Conservation (phyloP, 306 rosid species). For the Dalbergia cochinchinensis region DNA sequence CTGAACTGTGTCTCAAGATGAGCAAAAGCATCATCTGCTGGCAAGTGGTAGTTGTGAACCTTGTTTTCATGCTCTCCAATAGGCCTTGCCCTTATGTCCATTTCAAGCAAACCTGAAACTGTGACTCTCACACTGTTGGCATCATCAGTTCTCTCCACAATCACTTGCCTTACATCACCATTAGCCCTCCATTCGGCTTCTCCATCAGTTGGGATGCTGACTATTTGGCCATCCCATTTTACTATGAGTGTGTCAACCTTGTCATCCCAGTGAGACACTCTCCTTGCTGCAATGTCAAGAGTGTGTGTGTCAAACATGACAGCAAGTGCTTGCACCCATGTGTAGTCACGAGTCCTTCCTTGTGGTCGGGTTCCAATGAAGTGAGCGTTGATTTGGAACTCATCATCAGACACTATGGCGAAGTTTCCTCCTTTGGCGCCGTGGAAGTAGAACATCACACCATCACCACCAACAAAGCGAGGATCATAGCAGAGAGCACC, state of each 20-base stretch:
- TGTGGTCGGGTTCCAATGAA: slow-evolving; percentile 75
- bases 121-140: slow-evolving; percentile 65
- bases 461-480: slow-evolving; percentile 83
- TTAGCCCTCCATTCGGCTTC: slow-evolving; percentile 70
- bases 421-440: slow-evolving; percentile 80
- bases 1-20: slow-evolving; percentile 80
- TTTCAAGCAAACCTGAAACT: slow-evolving; percentile 62
- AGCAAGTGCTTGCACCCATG: slow-evolving; percentile 84
- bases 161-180: slow-evolving; percentile 61
- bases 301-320: slow-evolving; percentile 75
- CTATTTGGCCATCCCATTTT: slow-evolving; percentile 66
- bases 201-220: slow-evolving; percentile 56
- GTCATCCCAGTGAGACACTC: slow-evolving; percentile 71
- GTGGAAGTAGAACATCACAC: slow-evolving; percentile 88
- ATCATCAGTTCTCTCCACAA: slow-evolving; percentile 77
- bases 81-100: slow-evolving; percentile 71
- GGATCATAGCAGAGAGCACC: slow-evolving; percentile 89
- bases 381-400: slow-evolving; percentile 79
- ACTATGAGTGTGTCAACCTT: slow-evolving; percentile 62
- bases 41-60: slow-evolving; percentile 78
- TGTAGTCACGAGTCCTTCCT: slow-evolving; percentile 83
- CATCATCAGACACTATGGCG: slow-evolving; percentile 69
- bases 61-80: slow-evolving; percentile 71
- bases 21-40: slow-evolving; percentile 69
- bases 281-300: slow-evolving; percentile 71